phyloP scores from a whole-genome alignment of 2,329 filamentous ascomycete species.

The Sporothrix brunneoviolacea region DNA sequence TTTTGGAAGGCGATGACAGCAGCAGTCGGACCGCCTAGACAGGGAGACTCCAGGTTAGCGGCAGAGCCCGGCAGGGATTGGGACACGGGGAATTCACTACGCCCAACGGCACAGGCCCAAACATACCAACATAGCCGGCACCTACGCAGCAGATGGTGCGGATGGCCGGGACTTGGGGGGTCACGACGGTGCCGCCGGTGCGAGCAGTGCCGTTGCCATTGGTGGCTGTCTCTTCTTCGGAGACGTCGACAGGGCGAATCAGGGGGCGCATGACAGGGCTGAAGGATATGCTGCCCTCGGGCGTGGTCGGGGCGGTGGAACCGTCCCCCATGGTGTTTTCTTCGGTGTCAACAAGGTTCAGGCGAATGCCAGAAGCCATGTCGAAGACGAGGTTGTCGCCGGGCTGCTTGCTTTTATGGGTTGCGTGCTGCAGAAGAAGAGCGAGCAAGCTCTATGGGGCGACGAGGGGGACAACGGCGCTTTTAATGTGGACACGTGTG shows the following conservation, averaged over 20 bases:
- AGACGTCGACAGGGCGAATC: slow-evolving; percentile 17
- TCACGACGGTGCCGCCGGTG: background rate
- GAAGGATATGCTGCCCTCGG: slow-evolving; percentile 36
- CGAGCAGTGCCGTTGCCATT: background rate
- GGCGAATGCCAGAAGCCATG: slow-evolving; percentile 5
- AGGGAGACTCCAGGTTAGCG: background rate
- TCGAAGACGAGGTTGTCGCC: background rate
- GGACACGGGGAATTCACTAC: background rate
- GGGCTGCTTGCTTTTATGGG: background rate
- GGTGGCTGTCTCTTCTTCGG: slow-evolving; percentile 13
- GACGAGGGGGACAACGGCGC: background rate
- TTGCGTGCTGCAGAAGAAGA: background rate
- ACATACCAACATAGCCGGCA: slow-evolving; percentile 68
- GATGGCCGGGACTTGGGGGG: slow-evolving; percentile 25
- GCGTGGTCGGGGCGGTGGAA: slow-evolving; percentile 41
- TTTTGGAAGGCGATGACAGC: slow-evolving; percentile 70
- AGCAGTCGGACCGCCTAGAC: slow-evolving; percentile 63
- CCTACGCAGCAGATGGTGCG: slow-evolving; percentile 66
- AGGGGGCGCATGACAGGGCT: slow-evolving; percentile 33
- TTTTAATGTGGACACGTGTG: slow-evolving; percentile 15
- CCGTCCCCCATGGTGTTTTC: slow-evolving; percentile 25
- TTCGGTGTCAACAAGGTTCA: slow-evolving; percentile 20
- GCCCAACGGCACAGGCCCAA: no score
- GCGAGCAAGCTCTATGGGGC: background rate
- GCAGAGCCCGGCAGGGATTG: background rate